These are phyloP conservation scores for Paraphoma chrysanthemicola DNA, from an alignment of 2,329 filamentous ascomycete species.

Conservation along the genomic window DNA sequence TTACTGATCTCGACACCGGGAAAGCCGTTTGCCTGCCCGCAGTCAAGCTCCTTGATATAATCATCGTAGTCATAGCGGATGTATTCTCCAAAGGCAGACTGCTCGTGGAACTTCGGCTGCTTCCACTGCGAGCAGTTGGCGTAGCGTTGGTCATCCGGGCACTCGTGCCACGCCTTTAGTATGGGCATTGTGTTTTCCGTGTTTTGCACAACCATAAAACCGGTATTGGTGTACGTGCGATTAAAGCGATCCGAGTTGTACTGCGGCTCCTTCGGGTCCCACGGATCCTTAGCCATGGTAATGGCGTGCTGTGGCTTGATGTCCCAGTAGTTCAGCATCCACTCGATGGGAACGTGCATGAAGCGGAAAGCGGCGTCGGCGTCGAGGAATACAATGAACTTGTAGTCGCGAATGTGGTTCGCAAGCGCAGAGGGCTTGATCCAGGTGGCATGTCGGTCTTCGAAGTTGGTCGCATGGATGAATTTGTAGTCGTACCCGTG, in stretches of 20 bases:
- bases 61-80: slow-evolving; percentile 49
- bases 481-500: slow-evolving; percentile 61
- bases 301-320: slow-evolving; percentile 52
- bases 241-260: slow-evolving; percentile 53
- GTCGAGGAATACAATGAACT: slow-evolving; percentile 58
- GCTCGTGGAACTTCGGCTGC: slow-evolving; percentile 47
- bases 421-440: slow-evolving; percentile 52
- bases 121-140: slow-evolving; percentile 48
- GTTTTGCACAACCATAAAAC: slow-evolving; percentile 63
- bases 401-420: slow-evolving; percentile 47
- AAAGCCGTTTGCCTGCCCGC: slow-evolving; percentile 48
- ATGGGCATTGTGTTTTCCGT: slow-evolving; percentile 57
- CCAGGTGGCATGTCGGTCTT: slow-evolving; percentile 56
- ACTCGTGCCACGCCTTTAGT: slow-evolving; percentile 57
- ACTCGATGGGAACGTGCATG: slow-evolving; percentile 57
- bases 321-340: slow-evolving; percentile 60
- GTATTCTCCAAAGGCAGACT: slow-evolving; percentile 49
- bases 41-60: slow-evolving; percentile 47
- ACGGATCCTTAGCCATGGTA: slow-evolving; percentile 56
- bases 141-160: slow-evolving; percentile 45
- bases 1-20: slow-evolving; percentile 44
- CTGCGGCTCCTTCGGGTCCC: slow-evolving; percentile 37
- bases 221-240: slow-evolving; percentile 57
- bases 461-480: slow-evolving; percentile 50
- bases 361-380: slow-evolving; percentile 57